Base-by-base conservation (phyloP, 768 basidiomycete genomes). In the Austroboletus festivus region DNA sequence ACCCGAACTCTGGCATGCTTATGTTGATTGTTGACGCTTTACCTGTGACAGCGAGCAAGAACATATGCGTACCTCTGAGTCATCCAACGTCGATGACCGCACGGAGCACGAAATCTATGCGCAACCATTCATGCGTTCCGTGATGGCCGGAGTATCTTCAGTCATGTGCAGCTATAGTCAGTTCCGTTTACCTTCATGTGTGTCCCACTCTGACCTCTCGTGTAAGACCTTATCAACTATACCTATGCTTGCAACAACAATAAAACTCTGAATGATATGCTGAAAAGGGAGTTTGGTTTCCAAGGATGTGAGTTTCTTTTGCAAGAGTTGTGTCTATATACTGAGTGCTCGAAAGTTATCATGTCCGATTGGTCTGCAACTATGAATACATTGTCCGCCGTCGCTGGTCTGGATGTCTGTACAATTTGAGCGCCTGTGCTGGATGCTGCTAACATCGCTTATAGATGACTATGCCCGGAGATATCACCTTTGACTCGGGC, bases 391-490 rank as follows among this genome's bases (percentile, higher is more conserved):
- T 56, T 74, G 4, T 76, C 81, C 1, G 78, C 79, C 11, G 82
- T 82, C 51, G 65, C 71, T 26, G 85, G 85, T 16, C 72, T 85
- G 12, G 84, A 85, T 58, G 84, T 81, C 47, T 44, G 78, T 63
- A 28, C 26, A 31, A 57, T 44, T 26, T 5, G 1, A 1, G 5
- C 3, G 1, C 19, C 13, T 26, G 4, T 23, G n/a, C 26, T 9
- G 19, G 6, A 24, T 22, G 15, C 28, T 37, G n/a, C 43, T 58
- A 10, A 47, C n/a, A 35, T 22, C 34, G 26, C 30, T 46, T 21
- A 45, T 23, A 84, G 82, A 83, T 85, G 84, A 83, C 80, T 1
- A 86, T 86, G 83, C 83, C 85, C 41, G 84, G 83, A 58, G 83
- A 82, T 50, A 72, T 78, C 34, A 67, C 65, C 21, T 59, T 69